Percentiles rank a stretch among this genome's conserved stretches.
Conservation (phyloP, 306 rosid genomes). For the Abrus precatorius region DNA sequence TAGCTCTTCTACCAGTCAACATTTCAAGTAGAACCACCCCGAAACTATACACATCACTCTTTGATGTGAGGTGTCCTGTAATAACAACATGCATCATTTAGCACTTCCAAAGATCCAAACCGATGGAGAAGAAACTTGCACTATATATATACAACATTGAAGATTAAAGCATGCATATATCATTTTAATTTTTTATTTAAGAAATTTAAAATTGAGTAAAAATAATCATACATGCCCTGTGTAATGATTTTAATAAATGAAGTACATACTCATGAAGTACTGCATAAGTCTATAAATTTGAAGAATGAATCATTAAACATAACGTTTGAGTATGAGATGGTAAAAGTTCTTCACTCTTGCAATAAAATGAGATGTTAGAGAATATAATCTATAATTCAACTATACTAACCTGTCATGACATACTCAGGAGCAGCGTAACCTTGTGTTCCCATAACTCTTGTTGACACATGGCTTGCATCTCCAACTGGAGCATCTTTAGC, state of each 20-base stretch:
- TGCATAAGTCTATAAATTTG: not conserved
- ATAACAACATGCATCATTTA: conserved; percentile 18
- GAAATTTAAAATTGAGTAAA: not conserved
- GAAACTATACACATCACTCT: conserved; percentile 79
- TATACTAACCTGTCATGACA: conserved; percentile 69
- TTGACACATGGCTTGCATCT: conserved; percentile 68
- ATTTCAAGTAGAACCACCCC: conserved; percentile 78
- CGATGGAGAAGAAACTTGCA: conserved; percentile 2
- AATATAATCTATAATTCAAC: not conserved
- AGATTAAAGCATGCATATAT: not conserved
- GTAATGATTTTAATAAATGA: not conserved
- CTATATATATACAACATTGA: not conserved
- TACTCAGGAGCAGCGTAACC: conserved; percentile 83
- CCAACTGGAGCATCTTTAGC: conserved; percentile 75
- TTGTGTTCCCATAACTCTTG: conserved; percentile 67
- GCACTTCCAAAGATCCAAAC: not conserved
- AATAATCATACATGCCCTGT: not conserved
- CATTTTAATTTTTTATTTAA: not conserved
- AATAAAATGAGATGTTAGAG: not conserved
- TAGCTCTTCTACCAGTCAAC: conserved; percentile 64
- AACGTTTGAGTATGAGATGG: not conserved
- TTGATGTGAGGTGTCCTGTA: conserved; percentile 68
- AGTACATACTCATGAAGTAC: not conserved
- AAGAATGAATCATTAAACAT: not conserved
- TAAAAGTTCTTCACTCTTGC: too few species aligned